Base-by-base conservation (phyloP, 352 stramenopile species). In the Phytophthora idaei region DNA sequence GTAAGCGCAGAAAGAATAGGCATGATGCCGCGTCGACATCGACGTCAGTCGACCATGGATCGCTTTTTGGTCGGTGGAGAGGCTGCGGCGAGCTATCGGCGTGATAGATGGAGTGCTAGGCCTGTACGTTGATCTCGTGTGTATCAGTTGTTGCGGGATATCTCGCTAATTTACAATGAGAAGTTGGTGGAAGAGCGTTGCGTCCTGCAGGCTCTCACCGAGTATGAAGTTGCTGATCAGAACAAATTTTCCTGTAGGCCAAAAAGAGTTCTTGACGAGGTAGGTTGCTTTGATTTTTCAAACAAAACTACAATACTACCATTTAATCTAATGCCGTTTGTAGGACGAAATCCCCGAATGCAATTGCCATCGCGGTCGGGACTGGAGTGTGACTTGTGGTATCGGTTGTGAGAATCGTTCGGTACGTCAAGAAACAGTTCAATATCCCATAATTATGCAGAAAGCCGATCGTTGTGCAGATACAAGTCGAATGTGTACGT, bases 401-500 rank as follows among this genome's bases (percentile, higher is more conserved):
- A 48, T 37, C 9, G 56, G 32, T 29, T 63, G 45, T 41, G 45
- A 63, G 41, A 63, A 63, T 49, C 56, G 45, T 7, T 49, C 44
- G 32, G 56, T 55, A 48, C 21, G 45, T 29, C 7, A 0, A 27
- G 25, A 55, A 37, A 37, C 12, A 63, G 6, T 5, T 32, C 1
- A 9, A 2, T 15, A 57, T 6, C 41, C 3, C 14, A 21, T 21
- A 21, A 21, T 21, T 21, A 21, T 41, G 8, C 25, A 31, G 1
- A 27, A 28, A 5, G 3, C 7, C 34, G 9, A 34, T 50, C n/a
- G 8, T 25, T 51, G 14, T 32, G 5, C 27, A 58, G 48, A 59
- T 66, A 50, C 50, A 60, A 60, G 50, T 67, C 5, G 59, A 60
- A 55, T 67, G 59, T 32, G 21, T 59, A 10, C 5, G n/a, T 12